Conservation (phyloP, 2,329 filamentous ascomycete species). For the Torrubiella hemipterigena region DNA sequence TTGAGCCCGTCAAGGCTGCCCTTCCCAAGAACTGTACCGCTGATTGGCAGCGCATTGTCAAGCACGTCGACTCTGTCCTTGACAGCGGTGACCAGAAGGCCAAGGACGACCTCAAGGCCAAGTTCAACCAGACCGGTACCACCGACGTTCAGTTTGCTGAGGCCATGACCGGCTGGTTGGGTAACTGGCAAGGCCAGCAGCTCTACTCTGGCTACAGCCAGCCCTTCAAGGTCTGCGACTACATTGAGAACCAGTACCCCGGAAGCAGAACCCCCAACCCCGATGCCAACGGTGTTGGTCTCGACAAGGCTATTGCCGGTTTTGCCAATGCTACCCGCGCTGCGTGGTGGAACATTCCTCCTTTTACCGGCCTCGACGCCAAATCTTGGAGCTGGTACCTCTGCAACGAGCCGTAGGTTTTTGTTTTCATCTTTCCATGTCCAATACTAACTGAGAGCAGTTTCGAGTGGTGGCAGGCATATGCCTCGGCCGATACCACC, state of each 20-base stretch:
- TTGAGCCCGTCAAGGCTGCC: slow-evolving; percentile 28
- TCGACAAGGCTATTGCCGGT: slow-evolving; percentile 38
- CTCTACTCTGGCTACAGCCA: slow-evolving; percentile 20
- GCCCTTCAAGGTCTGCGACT: slow-evolving; percentile 24
- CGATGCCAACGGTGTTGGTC: slow-evolving; percentile 33
- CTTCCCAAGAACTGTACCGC: slow-evolving; percentile 47
- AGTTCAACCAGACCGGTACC: slow-evolving; percentile 28
- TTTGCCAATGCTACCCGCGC: too few species aligned
- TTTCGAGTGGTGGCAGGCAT: too few species aligned
- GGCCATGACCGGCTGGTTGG: slow-evolving; percentile 14
- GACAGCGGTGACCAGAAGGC: slow-evolving; percentile 18
- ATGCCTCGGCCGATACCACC: too few species aligned
- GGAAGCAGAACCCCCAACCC: slow-evolving; percentile 2
- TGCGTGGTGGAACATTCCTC: too few species aligned
- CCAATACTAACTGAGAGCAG: too few species aligned
- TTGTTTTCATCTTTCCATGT: too few species aligned
- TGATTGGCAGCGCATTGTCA: slow-evolving; percentile 41
- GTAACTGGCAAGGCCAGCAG: slow-evolving; percentile 22
- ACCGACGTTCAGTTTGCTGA: slow-evolving; percentile 35
- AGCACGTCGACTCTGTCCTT: slow-evolving; percentile 35
- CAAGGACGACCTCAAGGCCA: slow-evolving; percentile 28
- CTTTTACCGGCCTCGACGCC: slow-evolving; percentile 36
- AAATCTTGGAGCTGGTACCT: slow-evolving; percentile 46
- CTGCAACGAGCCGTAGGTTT: slow-evolving; percentile 54
- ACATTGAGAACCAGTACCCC: slow-evolving; percentile 10